phyloP scores from a whole-genome alignment of 2,329 filamentous ascomycete genomes.

The Tolypocladium amazonense region DNA sequence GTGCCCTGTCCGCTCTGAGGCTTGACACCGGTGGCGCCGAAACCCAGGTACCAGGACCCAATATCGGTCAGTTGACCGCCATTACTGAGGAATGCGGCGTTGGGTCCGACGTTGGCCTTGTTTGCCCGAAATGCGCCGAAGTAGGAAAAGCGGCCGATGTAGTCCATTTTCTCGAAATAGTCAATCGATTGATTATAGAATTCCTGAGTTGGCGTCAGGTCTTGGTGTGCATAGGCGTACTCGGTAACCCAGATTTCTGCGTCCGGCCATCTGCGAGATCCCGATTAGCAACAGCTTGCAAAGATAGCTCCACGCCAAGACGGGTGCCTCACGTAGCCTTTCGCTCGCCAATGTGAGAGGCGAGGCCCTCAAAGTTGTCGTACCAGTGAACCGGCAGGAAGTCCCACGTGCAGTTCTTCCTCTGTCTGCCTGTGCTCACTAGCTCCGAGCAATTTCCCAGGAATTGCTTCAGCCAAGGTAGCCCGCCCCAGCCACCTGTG shows the following conservation, averaged over 20 bases:
- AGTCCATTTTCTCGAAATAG: conserved; percentile 50
- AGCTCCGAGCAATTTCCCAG: conserved; percentile 51
- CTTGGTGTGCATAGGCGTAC: conserved; percentile 52
- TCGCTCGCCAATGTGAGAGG: conserved; percentile 51
- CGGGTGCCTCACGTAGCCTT: conserved; percentile 19
- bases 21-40: conserved; percentile 31
- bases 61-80: conserved; percentile 64
- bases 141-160: conserved; percentile 59
- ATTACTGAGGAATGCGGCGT: conserved; percentile 58
- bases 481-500: conserved; percentile 48
- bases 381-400: conserved; percentile 59
- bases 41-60: conserved; percentile 66
- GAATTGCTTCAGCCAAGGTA: conserved; percentile 59
- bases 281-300: neutral
- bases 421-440: conserved; percentile 29
- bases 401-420: conserved; percentile 48
- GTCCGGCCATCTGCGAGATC: conserved; percentile 40
- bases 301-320: neutral
- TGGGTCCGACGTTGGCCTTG: conserved; percentile 63
- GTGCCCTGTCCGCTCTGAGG: conserved; percentile 16
- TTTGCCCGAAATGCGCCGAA: conserved; percentile 65
- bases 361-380: conserved; percentile 58
- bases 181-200: conserved; percentile 59
- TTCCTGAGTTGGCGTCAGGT: conserved; percentile 43
- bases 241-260: conserved; percentile 69